A percentile compares a stretch with the other conserved stretches of the same genome.
Evolutionary conservation across 73 alveolate species (phyloP).

Genomic region (Paraurostyla sp.): DNA sequence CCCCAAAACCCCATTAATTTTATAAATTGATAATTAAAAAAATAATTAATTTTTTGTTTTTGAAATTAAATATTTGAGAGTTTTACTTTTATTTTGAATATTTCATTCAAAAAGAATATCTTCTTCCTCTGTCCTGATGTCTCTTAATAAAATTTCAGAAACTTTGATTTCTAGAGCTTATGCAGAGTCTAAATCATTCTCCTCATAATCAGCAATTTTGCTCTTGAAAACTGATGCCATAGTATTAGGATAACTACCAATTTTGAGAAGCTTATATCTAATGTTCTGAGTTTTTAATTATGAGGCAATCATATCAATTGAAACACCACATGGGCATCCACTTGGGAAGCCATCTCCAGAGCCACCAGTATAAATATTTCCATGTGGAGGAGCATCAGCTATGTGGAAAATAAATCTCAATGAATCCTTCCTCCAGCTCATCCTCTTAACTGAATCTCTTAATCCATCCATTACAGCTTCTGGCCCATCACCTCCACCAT

Average conservation of each 20-base stretch:
- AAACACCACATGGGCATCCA: conserved; percentile 52
- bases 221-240: conserved; percentile 42
- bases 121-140: neutral
- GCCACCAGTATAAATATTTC: conserved; percentile 51
- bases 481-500: conserved; percentile 94
- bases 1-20: too few relatives aligned
- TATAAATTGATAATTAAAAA: too few relatives aligned
- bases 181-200: neutral
- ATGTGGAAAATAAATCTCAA: conserved; percentile 90
- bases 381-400: conserved; percentile 96
- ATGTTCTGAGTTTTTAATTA: neutral
- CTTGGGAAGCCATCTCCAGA: conserved; percentile 23
- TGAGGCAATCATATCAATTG: neutral
- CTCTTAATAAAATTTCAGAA: conserved; percentile 16
- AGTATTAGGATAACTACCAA: conserved; percentile 14
- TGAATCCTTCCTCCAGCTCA: conserved; percentile 93
- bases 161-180: neutral
- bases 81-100: too few relatives aligned
- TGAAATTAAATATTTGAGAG: too few relatives aligned
- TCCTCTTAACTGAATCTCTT: conserved; percentile 83
- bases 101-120: conserved; percentile 20
- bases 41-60: neutral
- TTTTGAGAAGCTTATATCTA: conserved; percentile 21
- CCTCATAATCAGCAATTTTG: conserved; percentile 37
- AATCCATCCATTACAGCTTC: conserved; percentile 95